A percentile compares a stretch with the other conserved stretches of the same genome.
Evolutionary conservation across 2,329 filamentous ascomycete genomes (phyloP).

Genomic region (Pyricularia sp.): DNA sequence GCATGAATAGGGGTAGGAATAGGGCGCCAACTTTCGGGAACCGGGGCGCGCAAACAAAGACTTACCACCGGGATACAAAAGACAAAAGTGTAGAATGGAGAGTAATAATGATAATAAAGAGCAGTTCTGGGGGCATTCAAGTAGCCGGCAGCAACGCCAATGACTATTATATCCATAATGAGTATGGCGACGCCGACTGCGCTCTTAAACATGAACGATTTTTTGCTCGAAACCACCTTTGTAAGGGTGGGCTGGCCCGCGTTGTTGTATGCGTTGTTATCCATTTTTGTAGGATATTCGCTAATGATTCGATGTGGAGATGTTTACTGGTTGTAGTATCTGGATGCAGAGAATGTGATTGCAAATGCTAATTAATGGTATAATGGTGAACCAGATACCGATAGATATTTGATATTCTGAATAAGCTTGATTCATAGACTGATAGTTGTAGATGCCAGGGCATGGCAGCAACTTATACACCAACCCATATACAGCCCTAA

Average conservation of each 20-base stretch:
- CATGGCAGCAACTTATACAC: background rate
- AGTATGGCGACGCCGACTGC: slow-evolving; percentile 16
- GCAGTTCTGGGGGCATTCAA: background rate
- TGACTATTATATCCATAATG: slow-evolving; percentile 14
- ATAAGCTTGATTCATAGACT: background rate
- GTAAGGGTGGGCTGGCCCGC: background rate
- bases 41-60: too few species aligned
- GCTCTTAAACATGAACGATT: slow-evolving; percentile 18
- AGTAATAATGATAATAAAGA: background rate
- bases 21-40: too few species aligned
- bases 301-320: background rate
- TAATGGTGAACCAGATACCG: background rate
- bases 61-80: background rate
- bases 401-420: background rate
- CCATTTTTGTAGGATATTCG: background rate
- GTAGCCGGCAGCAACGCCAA: slow-evolving; percentile 3
- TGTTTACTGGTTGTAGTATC: background rate
- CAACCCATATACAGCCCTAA: background rate
- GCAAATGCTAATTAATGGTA: background rate
- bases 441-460: background rate
- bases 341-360: background rate
- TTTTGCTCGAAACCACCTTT: slow-evolving; percentile 6
- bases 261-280: background rate
- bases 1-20: too few species aligned
- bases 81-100: background rate